Percentiles rank a stretch among this genome's conserved stretches.
Conservation (phyloP, 331 rosid species). For the Pyrus hybrid region DNA sequence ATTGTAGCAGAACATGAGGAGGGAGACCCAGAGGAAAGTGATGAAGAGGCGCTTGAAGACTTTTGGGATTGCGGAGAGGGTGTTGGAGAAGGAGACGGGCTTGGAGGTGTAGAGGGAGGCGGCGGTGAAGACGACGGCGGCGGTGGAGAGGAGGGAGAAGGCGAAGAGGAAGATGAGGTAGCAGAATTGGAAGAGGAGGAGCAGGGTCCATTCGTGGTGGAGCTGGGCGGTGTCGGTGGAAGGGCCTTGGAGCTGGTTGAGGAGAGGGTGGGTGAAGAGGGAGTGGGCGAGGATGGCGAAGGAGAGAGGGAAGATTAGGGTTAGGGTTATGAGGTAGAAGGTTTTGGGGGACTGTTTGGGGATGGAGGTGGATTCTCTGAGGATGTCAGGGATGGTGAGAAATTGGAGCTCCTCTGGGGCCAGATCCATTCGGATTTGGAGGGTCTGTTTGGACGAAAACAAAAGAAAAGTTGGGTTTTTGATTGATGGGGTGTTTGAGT, state of each 20-base stretch:
- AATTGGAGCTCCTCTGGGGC: constrained; percentile 82
- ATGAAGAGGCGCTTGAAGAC: constrained; percentile 77
- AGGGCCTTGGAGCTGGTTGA: constrained; percentile 55
- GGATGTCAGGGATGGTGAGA: constrained; percentile 38
- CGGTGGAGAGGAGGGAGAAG: constrained; percentile 91
- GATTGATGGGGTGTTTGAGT: not conserved
- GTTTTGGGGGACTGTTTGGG: constrained; percentile 76
- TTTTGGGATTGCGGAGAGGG: constrained; percentile 75
- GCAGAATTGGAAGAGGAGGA: constrained; percentile 61
- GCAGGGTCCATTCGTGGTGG: constrained; percentile 70
- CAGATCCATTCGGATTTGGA: constrained; percentile 55
- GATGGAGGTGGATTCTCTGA: constrained; percentile 67
- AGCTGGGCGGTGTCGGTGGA: constrained; percentile 46
- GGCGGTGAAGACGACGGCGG: constrained; percentile 89
- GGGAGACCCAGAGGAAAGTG: constrained; percentile 76
- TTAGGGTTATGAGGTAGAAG: constrained; percentile 69
- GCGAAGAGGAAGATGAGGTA: constrained; percentile 88
- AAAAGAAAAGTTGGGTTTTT: not conserved
- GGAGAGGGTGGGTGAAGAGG: constrained; percentile 79
- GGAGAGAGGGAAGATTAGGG: constrained; percentile 81
- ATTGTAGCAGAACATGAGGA: constrained; percentile 62
- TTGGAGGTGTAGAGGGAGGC: constrained; percentile 89
- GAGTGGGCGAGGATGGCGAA: constrained; percentile 94
- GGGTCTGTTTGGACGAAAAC: not conserved
- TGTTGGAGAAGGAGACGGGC: constrained; percentile 63